Evolutionary conservation across 2,329 filamentous ascomycete genomes (phyloP).

Genomic region (Beauveria asiatica): DNA sequence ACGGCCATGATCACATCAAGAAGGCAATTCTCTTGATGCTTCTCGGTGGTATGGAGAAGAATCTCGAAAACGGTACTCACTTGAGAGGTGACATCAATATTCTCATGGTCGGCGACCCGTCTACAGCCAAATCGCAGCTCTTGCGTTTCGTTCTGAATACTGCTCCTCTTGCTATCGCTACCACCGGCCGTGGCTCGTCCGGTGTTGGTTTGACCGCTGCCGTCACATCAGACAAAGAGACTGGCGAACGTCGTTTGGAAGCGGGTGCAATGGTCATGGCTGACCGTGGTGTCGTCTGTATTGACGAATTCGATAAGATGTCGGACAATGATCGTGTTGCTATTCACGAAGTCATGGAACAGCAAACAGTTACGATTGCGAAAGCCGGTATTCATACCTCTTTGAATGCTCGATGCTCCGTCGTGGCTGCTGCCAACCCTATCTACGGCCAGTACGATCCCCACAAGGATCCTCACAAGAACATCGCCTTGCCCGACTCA

Average conservation of each 20-base stretch:
- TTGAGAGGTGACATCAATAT: constrained; percentile 98
- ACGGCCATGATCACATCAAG: constrained; percentile 95
- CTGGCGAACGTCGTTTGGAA: constrained; percentile 86
- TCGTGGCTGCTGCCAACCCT: constrained; percentile 92
- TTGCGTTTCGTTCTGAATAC: constrained; percentile 96
- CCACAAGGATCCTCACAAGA: constrained; percentile 97
- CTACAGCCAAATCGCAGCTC: constrained; percentile 96
- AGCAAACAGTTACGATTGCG: constrained; percentile 97
- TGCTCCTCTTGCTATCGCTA: constrained; percentile 90
- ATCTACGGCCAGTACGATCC: constrained; percentile 98
- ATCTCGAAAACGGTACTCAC: constrained; percentile 95
- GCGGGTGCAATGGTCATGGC: constrained; percentile 98
- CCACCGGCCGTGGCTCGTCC: constrained; percentile 91
- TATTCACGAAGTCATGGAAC: constrained; percentile 99
- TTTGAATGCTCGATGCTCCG: constrained; percentile 91
- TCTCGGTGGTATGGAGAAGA: constrained; percentile 94
- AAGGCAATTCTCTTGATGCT: constrained; percentile 95
- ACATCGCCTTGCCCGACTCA: constrained; percentile 94
- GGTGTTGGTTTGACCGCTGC: constrained; percentile 96
- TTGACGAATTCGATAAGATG: constrained; percentile 99
- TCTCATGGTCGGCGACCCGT: constrained; percentile 97
- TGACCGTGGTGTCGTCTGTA: constrained; percentile 94
- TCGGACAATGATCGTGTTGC: constrained; percentile 95
- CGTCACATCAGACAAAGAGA: constrained; percentile 95
- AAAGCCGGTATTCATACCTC: constrained; percentile 98